These are phyloP conservation scores for Luvunga scandens DNA, from an alignment of 345 rosid species.

Conservation along the genomic window DNA sequence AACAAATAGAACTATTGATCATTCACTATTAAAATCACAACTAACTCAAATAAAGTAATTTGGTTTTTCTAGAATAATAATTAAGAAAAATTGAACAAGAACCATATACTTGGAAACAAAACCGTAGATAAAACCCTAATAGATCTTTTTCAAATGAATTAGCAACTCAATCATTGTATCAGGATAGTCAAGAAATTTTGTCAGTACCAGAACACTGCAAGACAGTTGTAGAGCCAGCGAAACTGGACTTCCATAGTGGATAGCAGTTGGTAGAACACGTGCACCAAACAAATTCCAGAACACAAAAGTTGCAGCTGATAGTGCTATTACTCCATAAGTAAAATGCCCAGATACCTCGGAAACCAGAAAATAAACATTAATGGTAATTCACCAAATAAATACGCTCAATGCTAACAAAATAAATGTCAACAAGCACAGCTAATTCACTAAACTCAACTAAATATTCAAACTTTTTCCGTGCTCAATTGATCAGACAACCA, in stretches of 20 bases:
- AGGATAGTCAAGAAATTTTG: not conserved
- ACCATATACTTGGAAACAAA: not conserved
- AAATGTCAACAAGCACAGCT: not conserved
- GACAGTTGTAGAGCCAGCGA: conserved; percentile 93
- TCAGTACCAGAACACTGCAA: conserved; percentile 91
- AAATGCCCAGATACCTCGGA: conserved; percentile 87
- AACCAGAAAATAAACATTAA: conserved; percentile 13
- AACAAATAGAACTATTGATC: not conserved
- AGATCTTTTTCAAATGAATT: not conserved
- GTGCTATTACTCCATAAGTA: conserved; percentile 96
- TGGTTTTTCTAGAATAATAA: not conserved
- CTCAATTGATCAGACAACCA: not conserved
- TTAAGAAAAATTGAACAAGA: not conserved
- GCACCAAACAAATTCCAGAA: conserved; percentile 90
- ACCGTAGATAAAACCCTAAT: not conserved
- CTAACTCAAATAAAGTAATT: not conserved
- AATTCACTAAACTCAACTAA: not conserved
- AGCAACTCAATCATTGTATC: not conserved
- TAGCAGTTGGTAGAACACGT: conserved; percentile 51
- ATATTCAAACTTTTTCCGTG: not conserved
- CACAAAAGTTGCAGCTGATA: conserved; percentile 86
- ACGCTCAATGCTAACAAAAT: not conserved
- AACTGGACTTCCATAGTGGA: conserved; percentile 66
- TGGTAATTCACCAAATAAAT: not conserved
- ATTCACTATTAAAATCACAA: not conserved